These are phyloP conservation scores for Psidium guajava DNA, from an alignment of 345 rosid genomes.

Conservation along the genomic window DNA sequence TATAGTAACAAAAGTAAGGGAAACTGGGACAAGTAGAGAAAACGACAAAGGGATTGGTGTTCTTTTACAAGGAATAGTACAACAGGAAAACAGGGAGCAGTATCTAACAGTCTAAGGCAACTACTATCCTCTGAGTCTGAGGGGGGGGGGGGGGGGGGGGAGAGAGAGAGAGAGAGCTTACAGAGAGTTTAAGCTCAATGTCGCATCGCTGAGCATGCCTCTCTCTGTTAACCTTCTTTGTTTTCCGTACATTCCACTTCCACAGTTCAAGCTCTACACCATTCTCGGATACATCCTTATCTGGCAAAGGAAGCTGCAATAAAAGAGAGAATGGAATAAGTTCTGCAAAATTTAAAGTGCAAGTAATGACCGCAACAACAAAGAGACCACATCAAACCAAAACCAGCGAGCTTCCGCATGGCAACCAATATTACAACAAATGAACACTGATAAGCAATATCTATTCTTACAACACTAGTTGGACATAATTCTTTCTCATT, in stretches of 20 bases:
- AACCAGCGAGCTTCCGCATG: not conserved
- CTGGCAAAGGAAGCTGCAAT: slow-evolving; percentile 57
- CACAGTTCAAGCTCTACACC: slow-evolving; percentile 50
- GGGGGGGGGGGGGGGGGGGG: too few relatives aligned
- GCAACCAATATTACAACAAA: not conserved
- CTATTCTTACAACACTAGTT: not conserved
- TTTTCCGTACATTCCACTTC: slow-evolving; percentile 72
- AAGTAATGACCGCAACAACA: not conserved
- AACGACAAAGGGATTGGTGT: not conserved
- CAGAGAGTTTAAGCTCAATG: slow-evolving; percentile 88
- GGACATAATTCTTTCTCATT: not conserved
- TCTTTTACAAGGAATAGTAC: not conserved
- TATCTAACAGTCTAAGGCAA: not conserved
- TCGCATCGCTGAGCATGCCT: slow-evolving; percentile 90
- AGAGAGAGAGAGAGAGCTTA: slow-evolving; percentile 23
- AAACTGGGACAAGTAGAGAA: not conserved
- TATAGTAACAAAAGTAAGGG: not conserved
- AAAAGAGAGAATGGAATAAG: not conserved
- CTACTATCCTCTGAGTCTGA: not conserved
- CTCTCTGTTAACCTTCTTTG: slow-evolving; percentile 78
- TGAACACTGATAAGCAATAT: not conserved
- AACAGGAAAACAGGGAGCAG: not conserved
- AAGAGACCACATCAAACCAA: not conserved
- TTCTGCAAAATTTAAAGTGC: not conserved
- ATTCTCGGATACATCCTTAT: slow-evolving; percentile 55